phyloP scores from a whole-genome alignment of 352 stramenopile genomes.

The Elongisporangium anandrum region DNA sequence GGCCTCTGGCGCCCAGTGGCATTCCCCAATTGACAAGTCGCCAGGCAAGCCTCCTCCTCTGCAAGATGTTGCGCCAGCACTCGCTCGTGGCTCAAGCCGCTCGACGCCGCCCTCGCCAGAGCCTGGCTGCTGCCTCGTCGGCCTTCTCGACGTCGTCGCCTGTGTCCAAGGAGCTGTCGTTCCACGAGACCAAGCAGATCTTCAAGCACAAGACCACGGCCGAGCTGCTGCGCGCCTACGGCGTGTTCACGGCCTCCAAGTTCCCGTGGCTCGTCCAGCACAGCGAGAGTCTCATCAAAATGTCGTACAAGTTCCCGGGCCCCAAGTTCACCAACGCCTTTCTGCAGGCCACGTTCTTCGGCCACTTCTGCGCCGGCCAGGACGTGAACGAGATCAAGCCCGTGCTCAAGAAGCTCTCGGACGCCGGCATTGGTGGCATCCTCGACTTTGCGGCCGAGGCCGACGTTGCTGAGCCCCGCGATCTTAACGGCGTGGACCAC shows the following conservation, averaged over 20 bases:
- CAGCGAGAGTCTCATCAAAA: constrained; percentile 78
- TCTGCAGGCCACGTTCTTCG: constrained; percentile 94
- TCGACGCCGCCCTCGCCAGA: background rate
- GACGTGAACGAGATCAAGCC: constrained; percentile 82
- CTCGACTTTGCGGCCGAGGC: constrained; percentile 97
- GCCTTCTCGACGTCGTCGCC: constrained; percentile 64
- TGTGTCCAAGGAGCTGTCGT: constrained; percentile 30
- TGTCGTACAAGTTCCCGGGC: constrained; percentile 83
- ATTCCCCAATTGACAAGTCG: background rate
- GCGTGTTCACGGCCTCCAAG: constrained; percentile 86
- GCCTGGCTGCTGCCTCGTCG: background rate
- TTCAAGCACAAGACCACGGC: constrained; percentile 77
- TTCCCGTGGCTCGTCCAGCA: constrained; percentile 85
- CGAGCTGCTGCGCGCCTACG: constrained; percentile 86
- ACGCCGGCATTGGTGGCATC: constrained; percentile 91
- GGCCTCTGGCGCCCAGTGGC: background rate
- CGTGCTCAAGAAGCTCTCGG: constrained; percentile 67
- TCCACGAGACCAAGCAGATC: constrained; percentile 78
- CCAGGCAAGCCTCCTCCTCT: background rate
- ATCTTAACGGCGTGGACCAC: constrained; percentile 73
- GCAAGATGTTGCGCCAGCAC: background rate
- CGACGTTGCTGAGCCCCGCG: constrained; percentile 79
- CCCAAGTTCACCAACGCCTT: constrained; percentile 83
- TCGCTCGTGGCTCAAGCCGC: background rate
- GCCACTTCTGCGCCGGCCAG: constrained; percentile 96